Conservation (phyloP, 495 filamentous ascomycete genomes). For the Aspergillus conjunctus region DNA sequence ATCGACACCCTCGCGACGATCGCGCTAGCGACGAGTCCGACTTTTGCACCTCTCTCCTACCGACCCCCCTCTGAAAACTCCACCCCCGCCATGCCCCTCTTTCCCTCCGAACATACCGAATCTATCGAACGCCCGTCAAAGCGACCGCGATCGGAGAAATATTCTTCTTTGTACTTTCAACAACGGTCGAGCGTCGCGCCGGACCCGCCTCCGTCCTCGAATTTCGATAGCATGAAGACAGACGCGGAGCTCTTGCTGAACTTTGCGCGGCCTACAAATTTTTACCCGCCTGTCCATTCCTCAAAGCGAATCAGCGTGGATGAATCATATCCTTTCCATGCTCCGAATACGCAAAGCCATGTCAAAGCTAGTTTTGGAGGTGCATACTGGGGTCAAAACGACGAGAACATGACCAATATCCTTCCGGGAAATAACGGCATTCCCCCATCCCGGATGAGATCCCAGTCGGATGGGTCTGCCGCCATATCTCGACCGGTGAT, state of each 20-base stretch:
- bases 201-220: conserved; percentile 44
- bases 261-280: conserved; percentile 45
- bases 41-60: conserved; percentile 42
- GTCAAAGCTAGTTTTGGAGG: conserved; percentile 28
- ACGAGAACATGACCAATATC: conserved; percentile 22
- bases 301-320: conserved; percentile 44
- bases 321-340: conserved; percentile 34
- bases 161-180: conserved; percentile 49
- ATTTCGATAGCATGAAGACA: conserved; percentile 50
- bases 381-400: conserved; percentile 18
- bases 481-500: conserved; percentile 44
- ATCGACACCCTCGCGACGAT: conserved; percentile 60
- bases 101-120: conserved; percentile 33
- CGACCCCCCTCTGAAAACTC: conserved; percentile 37
- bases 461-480: conserved; percentile 50
- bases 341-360: conserved; percentile 30
- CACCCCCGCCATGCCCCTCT: conserved; percentile 35
- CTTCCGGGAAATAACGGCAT: conserved; percentile 20
- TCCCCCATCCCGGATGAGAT: conserved; percentile 45
- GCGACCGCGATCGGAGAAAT: conserved; percentile 59
- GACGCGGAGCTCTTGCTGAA: conserved; percentile 58
- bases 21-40: conserved; percentile 53
- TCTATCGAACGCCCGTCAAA: conserved; percentile 58
- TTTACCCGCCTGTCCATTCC: conserved; percentile 30
- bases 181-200: conserved; percentile 40